Percentiles rank a stretch among this genome's conserved stretches.
These are phyloP conservation scores for Claviceps pusilla DNA, from an alignment of 2,329 filamentous ascomycete species.

Conservation along the genomic window DNA sequence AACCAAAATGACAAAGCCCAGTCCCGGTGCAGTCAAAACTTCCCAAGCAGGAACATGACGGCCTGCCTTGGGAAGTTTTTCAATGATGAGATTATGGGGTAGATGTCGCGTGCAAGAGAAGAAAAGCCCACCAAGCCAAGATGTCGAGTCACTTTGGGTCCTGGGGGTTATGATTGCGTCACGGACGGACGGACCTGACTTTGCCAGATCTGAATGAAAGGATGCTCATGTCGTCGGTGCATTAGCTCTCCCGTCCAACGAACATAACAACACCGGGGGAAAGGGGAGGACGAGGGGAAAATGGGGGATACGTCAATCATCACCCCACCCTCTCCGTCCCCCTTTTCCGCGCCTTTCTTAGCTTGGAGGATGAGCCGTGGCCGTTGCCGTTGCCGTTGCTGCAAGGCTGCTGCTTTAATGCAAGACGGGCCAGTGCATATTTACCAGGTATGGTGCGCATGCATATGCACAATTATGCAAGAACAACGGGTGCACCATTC, in stretches of 20 bases:
- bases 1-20: background rate
- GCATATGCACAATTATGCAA: constrained; percentile 2
- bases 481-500: background rate
- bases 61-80: background rate
- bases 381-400: background rate
- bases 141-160: background rate
- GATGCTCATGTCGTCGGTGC: constrained; percentile 3
- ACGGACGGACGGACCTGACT: background rate
- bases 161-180: background rate
- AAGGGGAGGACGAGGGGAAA: background rate
- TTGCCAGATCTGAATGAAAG: constrained; percentile 2
- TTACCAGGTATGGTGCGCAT: background rate
- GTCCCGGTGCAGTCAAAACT: background rate
- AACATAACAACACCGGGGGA: constrained; percentile 2
- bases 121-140: background rate
- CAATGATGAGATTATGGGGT: background rate
- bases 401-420: constrained; percentile 1
- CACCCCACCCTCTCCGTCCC: background rate
- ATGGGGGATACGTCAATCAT: background rate
- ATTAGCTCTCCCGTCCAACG: constrained; percentile 10
- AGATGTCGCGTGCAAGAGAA: background rate
- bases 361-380: background rate
- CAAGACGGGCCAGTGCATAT: constrained; percentile 3
- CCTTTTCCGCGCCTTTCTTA: background rate
- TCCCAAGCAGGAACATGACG: background rate